phyloP scores from a whole-genome alignment of 2,329 filamentous ascomycete species.

The Neopestalotiopsis sp. region DNA sequence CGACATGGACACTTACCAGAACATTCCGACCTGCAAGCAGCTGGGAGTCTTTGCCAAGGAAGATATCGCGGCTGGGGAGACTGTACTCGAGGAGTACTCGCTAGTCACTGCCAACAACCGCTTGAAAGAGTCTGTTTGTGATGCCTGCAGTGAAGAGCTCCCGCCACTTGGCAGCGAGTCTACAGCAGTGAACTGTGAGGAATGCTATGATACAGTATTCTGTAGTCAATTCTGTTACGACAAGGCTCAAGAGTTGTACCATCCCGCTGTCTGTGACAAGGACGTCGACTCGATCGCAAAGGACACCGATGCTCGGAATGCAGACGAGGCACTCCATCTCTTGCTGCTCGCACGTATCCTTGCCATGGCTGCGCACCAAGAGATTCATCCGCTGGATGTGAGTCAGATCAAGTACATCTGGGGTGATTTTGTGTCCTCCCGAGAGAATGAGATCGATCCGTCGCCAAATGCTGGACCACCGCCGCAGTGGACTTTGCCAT shows the following conservation, averaged over 20 bases:
- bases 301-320: conserved; percentile 63
- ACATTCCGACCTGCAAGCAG: conserved; percentile 69
- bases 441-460: conserved; percentile 57
- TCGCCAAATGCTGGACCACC: conserved; percentile 61
- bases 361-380: conserved; percentile 67
- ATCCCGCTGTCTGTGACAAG: conserved; percentile 69
- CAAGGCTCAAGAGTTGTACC: conserved; percentile 63
- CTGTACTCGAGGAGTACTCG: conserved; percentile 81
- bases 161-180: conserved; percentile 60
- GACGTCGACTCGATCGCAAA: conserved; percentile 70
- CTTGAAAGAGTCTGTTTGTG: conserved; percentile 84
- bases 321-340: conserved; percentile 66
- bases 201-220: conserved; percentile 70
- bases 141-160: conserved; percentile 81
- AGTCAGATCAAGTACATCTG: conserved; percentile 71
- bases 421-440: conserved; percentile 66
- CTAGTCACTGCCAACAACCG: conserved; percentile 89
- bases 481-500: conserved; percentile 72
- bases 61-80: conserved; percentile 77
- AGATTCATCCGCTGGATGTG: conserved; percentile 66
- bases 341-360: conserved; percentile 66
- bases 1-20: conserved; percentile 52
- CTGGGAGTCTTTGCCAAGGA: conserved; percentile 88
- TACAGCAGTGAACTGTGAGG: conserved; percentile 59
- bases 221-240: conserved; percentile 65